Conservation (phyloP, 1,284 basidiomycete genomes). For the Rhodofomes roseus region DNA sequence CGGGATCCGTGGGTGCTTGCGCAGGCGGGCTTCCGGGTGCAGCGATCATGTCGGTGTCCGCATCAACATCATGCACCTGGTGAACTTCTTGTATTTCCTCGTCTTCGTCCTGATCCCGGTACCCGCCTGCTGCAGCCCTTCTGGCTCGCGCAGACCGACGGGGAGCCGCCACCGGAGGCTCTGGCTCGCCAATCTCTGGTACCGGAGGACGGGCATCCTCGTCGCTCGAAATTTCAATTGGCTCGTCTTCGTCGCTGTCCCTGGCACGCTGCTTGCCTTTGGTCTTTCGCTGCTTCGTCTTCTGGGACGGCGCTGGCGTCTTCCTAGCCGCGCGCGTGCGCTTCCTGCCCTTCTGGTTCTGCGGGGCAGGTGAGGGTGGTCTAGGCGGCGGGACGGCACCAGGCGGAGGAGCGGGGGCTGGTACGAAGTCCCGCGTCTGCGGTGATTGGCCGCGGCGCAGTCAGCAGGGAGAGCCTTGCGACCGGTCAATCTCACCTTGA, state of each 20-base stretch:
- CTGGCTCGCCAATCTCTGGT: neutral
- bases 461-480: neutral
- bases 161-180: neutral
- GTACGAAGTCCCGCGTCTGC: constrained; percentile 54
- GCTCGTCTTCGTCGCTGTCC: constrained; percentile 19
- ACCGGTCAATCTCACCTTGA: constrained; percentile 47
- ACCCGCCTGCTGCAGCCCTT: constrained; percentile 18
- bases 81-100: constrained; percentile 1
- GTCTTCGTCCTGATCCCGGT: constrained; percentile 22
- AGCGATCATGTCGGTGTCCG: constrained; percentile 10
- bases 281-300: constrained; percentile 40
- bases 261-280: constrained; percentile 37
- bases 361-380: constrained; percentile 1
- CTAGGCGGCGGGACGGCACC: constrained; percentile 17
- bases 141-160: constrained; percentile 22
- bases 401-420: constrained; percentile 33
- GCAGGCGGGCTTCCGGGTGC: neutral
- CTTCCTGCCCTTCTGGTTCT: constrained; percentile 13
- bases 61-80: neutral
- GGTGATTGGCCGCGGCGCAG: neutral
- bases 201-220: constrained; percentile 13
- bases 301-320: constrained; percentile 2
- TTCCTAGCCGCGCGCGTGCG: constrained; percentile 11
- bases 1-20: neutral
- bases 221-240: constrained; percentile 21